These are phyloP conservation scores for Mercurialis annua DNA, from an alignment of 345 rosid species.

Conservation along the genomic window DNA sequence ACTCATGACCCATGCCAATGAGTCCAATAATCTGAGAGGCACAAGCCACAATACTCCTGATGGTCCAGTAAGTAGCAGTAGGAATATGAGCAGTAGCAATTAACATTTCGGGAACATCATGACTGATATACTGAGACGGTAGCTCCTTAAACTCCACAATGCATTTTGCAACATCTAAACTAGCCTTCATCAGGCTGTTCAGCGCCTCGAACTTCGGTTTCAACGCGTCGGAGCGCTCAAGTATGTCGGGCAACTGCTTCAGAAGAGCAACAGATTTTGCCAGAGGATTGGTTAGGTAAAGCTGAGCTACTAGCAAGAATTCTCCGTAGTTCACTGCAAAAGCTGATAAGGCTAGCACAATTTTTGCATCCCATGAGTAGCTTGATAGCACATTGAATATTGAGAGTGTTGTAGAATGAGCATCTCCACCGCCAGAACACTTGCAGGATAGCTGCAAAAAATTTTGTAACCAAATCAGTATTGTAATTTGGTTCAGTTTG, in stretches of 20 bases:
- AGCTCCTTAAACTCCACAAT: conserved; percentile 43
- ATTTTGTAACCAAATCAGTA: too few species aligned
- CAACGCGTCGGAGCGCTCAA: conserved; percentile 21
- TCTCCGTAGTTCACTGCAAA: conserved; percentile 29
- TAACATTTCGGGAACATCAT: conserved; percentile 32
- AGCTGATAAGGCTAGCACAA: conserved; percentile 25
- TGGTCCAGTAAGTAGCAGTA: conserved; percentile 49
- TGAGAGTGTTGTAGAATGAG: conserved; percentile 22
- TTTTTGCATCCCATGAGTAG: conserved; percentile 30
- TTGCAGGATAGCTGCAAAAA: conserved; percentile 23
- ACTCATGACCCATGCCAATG: conserved; percentile 45
- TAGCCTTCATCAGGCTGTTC: conserved; percentile 36
- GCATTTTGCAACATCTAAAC: conserved; percentile 54
- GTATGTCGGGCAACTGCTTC: conserved; percentile 26
- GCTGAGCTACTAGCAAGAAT: conserved; percentile 22
- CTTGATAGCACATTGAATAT: conserved; percentile 20
- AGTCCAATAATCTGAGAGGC: conserved; percentile 38
- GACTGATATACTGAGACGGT: conserved; percentile 39
- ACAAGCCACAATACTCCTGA: conserved; percentile 48
- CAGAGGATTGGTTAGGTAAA: conserved; percentile 23
- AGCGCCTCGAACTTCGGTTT: conserved; percentile 39
- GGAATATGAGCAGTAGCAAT: conserved; percentile 45
- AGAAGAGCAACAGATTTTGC: conserved; percentile 23
- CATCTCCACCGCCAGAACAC: conserved; percentile 21
- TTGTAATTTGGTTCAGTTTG: too few species aligned